Base-by-base conservation (phyloP, 306 rosid genomes). In the Castanea mollissima region DNA sequence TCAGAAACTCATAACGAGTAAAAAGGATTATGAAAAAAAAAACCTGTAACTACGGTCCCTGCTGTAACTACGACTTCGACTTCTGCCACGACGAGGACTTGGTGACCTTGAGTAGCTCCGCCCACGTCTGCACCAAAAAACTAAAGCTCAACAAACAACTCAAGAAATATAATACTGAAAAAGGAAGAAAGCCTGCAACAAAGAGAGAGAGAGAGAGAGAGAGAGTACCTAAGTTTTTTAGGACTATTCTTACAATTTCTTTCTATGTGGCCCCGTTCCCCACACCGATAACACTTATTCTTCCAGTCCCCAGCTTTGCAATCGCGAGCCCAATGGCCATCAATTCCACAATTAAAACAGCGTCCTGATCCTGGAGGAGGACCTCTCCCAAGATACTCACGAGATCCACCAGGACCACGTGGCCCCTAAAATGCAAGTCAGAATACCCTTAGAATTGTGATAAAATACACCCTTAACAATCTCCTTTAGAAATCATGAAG, bases 251-350 rank as follows among this genome's bases (percentile, higher is more conserved):
- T 88, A 80, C 97, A 92, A 71, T 90, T 88, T 56, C 90, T 86
- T 76, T 92, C 97, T 13, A 92, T 89, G 80, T 92, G 97, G 65
- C 97, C 97, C 74, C 97, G 85, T 75, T 90, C 97, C 19, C 97
- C 97, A 78, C 97, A 90, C 73, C 97, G 94, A 76, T 92, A 92
- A 75, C 97, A 92, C 59, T 90, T 92, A 83, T 90, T 92, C 87
- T 92, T 92, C 97, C 97, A 92, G 76, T 92, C 97, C 27, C 97
- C 97, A 73, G 97, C 94, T 67, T 90, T 90, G 88, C 97, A 92
- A 82, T 92, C 97, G 41, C 94, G 84, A 59, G 94, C 97, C 97
- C 97, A 92, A 41, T 92, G 97, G n/a, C 97, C 97, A 81, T 92
- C 97, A 76, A 92, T 75, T 58, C 97, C 97, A 77, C 97, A 92